A percentile compares a stretch with the other conserved stretches of the same genome.
These are phyloP conservation scores for Dalbergia cultrata DNA, from an alignment of 306 rosid species.

Conservation along the genomic window DNA sequence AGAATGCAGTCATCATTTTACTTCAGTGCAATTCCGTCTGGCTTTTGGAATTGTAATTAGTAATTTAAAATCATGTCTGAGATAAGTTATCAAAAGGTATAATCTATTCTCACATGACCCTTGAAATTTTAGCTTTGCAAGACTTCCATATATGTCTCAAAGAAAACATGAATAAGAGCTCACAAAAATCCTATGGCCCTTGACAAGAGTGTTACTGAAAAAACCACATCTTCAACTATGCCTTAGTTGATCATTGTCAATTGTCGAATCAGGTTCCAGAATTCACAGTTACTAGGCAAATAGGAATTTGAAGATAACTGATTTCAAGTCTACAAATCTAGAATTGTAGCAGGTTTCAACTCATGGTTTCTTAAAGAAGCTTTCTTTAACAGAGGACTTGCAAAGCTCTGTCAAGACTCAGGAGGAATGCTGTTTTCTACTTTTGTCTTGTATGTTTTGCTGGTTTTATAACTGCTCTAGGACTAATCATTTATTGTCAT, in stretches of 20 bases:
- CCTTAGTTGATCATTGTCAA: too few relatives aligned
- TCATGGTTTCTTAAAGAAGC: slow-evolving; percentile 5
- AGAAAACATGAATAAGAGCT: background rate
- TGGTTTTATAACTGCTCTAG: background rate
- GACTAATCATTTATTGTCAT: background rate
- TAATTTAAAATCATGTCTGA: slow-evolving; percentile 14
- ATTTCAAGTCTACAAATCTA: background rate
- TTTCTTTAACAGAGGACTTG: background rate
- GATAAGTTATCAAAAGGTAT: slow-evolving; percentile 11
- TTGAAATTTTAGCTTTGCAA: slow-evolving; percentile 4
- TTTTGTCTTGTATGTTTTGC: background rate
- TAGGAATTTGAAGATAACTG: background rate
- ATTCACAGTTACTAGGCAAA: too few relatives aligned
- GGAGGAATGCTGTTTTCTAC: background rate
- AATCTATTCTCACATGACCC: background rate
- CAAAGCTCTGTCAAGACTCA: background rate
- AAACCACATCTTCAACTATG: too few relatives aligned
- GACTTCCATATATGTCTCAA: background rate
- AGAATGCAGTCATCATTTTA: background rate
- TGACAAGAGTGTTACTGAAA: too few relatives aligned
- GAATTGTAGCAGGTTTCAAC: background rate
- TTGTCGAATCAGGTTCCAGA: too few relatives aligned
- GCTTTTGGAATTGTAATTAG: slow-evolving; percentile 15
- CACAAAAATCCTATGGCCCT: background rate
- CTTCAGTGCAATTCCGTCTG: background rate